A percentile compares a stretch with the other conserved stretches of the same genome.
phyloP scores from a whole-genome alignment of 768 basidiomycete genomes.

The Termitomyces bulborhizus region DNA sequence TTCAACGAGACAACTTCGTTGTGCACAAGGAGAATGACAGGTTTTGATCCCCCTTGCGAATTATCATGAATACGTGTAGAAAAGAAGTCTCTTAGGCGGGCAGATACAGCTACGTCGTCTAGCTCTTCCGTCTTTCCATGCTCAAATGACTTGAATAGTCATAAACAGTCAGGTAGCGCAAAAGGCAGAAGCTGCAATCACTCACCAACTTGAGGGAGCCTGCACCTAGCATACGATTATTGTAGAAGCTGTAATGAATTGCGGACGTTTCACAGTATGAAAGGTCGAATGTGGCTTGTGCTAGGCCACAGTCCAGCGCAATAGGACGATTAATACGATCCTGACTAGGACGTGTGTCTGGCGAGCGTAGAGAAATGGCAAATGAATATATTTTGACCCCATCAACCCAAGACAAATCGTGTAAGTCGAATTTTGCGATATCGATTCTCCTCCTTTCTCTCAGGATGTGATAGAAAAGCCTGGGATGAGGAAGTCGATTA shows the following conservation, averaged over 20 bases:
- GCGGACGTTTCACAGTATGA: slow-evolving; percentile 12
- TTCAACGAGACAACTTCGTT: slow-evolving; percentile 31
- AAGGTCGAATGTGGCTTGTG: slow-evolving; percentile 27
- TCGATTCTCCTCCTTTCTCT: slow-evolving; percentile 15
- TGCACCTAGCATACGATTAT: slow-evolving; percentile 13
- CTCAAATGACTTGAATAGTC: slow-evolving; percentile 18
- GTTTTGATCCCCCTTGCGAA: slow-evolving; percentile 8
- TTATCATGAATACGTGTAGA: slow-evolving; percentile 4
- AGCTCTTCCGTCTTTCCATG: slow-evolving; percentile 21
- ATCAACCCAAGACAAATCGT: slow-evolving; percentile 24
- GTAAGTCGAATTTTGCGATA: slow-evolving; percentile 22
- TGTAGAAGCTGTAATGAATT: slow-evolving; percentile 17
- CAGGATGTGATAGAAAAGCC: slow-evolving; percentile 26
- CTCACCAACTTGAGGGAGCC: slow-evolving; percentile 6
- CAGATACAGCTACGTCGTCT: slow-evolving; percentile 11
- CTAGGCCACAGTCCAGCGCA: slow-evolving; percentile 34
- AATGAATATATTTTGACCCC: slow-evolving; percentile 29
- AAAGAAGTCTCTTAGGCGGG: slow-evolving; percentile 19
- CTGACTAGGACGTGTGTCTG: slow-evolving; percentile 23
- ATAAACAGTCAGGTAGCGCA: background rate
- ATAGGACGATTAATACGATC: slow-evolving; percentile 25
- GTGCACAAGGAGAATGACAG: slow-evolving; percentile 43
- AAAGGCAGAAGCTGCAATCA: background rate
- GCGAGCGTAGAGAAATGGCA: slow-evolving; percentile 25
- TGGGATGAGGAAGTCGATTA: slow-evolving; percentile 7